Base-by-base conservation (phyloP, 805 yeast species). In the Wickerhamomyces xylosicus region DNA sequence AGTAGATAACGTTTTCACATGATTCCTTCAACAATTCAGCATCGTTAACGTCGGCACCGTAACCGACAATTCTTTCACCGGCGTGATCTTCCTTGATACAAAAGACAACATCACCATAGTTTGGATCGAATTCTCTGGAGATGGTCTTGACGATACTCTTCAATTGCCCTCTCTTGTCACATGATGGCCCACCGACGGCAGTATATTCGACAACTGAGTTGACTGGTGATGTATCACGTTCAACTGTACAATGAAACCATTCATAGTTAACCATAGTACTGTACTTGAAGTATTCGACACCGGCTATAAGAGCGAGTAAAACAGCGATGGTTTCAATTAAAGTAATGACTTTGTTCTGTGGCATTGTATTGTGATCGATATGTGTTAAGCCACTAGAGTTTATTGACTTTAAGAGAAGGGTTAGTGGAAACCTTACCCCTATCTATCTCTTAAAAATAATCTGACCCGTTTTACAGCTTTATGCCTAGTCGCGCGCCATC, bases 221-320 rank as follows among this genome's bases (percentile, higher is more conserved):
- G 19, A 50, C 41, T 14, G 53, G 51, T 9, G 47, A 42, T 9
- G 42, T 41, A 19, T 55, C 53, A 9, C 52, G 45, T 6, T 47
- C 39, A 13, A 67, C 61, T 11, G 68, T 64, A 42, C 71, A 66
- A 39, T 66, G 71, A 47, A 66, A 62, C 69, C 67, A 64, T 21
- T 66, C 70, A 40, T 66, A 66, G 43, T 64, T 57, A 28, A 55
- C 49, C 42, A 53, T 57, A 2, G 70, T 64, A 16, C 60, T 46
- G 38, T 61, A 63, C 44, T 66, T 66, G 53, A 66, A 66, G 42
- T 63, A 66, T 44, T 66, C 70, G 3, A 62, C 67, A 4, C 59
- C 68, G 3, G 62, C 70, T 37, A 65, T 57, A 3, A 64, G 41
- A 1, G 47, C 45, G 7, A 25, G 29, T 13, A 25, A 9, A 25